These are phyloP conservation scores for Gynostemma pentaphyllum DNA, from an alignment of 306 rosid species.

Conservation along the genomic window DNA sequence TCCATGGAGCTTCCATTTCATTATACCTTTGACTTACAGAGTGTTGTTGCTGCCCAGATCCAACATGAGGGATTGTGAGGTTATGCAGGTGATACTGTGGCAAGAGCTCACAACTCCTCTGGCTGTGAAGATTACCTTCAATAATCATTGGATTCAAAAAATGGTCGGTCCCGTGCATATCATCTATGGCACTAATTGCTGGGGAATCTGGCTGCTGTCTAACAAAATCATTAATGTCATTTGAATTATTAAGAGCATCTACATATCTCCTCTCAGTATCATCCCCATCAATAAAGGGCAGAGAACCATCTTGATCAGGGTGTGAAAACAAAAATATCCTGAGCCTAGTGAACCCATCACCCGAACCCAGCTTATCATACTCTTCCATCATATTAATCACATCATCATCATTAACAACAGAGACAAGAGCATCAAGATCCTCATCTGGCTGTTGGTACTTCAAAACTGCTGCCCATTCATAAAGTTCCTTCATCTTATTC, in stretches of 20 bases:
- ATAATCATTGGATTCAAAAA: constrained; percentile 39
- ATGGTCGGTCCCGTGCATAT: constrained; percentile 45
- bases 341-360: constrained; percentile 88
- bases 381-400: constrained; percentile 98
- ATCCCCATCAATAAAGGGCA: constrained; percentile 69
- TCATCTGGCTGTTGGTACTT: constrained; percentile 98
- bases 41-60: constrained; percentile 56
- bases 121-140: constrained; percentile 63
- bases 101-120: constrained; percentile 57
- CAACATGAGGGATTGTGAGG: constrained; percentile 41
- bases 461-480: constrained; percentile 63
- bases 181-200: constrained; percentile 40
- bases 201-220: constrained; percentile 51
- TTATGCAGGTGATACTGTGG: constrained; percentile 53
- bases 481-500: constrained; percentile 81
- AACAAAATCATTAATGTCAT: constrained; percentile 64
- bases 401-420: constrained; percentile 93
- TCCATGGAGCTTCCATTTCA: constrained; percentile 78
- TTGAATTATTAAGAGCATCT: constrained; percentile 79
- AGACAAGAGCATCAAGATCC: constrained; percentile 94
- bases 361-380: constrained; percentile 84
- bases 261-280: constrained; percentile 94
- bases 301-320: constrained; percentile 58
- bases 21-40: constrained; percentile 54
- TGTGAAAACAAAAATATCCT: constrained; percentile 80